Percentiles rank a stretch among this genome's conserved stretches.
Conservation (phyloP, 306 rosid species). For the Castanea crenata region DNA sequence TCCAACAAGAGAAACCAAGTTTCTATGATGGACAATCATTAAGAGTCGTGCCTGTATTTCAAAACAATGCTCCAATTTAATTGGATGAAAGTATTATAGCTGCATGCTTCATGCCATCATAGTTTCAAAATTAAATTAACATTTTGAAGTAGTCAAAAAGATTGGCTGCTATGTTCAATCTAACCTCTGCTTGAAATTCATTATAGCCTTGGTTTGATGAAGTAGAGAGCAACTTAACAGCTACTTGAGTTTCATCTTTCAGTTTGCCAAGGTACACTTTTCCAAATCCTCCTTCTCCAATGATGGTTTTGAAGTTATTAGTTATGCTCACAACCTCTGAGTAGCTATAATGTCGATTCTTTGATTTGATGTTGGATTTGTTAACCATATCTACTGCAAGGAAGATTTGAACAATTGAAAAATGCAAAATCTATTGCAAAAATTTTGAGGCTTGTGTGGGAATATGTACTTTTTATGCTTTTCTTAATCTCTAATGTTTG, state of each 20-base stretch:
- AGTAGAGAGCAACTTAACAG: constrained; percentile 40
- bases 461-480: neutral
- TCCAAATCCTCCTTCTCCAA: constrained; percentile 58
- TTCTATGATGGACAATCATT: constrained; percentile 26
- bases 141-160: too few species aligned
- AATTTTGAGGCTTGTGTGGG: neutral
- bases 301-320: constrained; percentile 25
- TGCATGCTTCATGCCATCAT: too few species aligned
- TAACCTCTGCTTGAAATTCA: neutral
- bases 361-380: constrained; percentile 8
- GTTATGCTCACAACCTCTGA: constrained; percentile 31
- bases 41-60: constrained; percentile 18
- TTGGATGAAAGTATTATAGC: too few species aligned
- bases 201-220: constrained; percentile 40
- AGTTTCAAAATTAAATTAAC: too few species aligned
- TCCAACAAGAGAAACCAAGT: constrained; percentile 34
- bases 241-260: constrained; percentile 28
- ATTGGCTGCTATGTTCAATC: too few species aligned
- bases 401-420: neutral
- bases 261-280: constrained; percentile 33
- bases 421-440: fast-evolving
- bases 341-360: constrained; percentile 20
- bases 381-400: neutral
- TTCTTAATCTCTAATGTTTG: neutral
- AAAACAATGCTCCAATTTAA: too few species aligned